Evolutionary conservation across 495 filamentous ascomycete species (phyloP).

Genomic region (Echria macrotheca): DNA sequence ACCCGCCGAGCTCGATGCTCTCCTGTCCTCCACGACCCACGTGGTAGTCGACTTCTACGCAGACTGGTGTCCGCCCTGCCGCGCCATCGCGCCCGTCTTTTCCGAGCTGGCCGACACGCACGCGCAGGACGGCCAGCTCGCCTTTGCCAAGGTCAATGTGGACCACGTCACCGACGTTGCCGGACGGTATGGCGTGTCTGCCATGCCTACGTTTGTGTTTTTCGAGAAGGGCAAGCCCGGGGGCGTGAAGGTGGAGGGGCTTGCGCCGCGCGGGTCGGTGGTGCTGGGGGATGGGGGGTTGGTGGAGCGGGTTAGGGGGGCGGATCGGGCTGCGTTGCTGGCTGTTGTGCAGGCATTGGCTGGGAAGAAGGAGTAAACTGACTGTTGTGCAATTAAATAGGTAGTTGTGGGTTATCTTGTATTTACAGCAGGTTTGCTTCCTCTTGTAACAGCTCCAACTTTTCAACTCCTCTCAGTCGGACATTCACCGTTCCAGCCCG

Average conservation of each 20-base stretch:
- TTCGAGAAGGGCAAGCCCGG: slow-evolving; percentile 64
- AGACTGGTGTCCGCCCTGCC: slow-evolving; percentile 62
- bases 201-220: slow-evolving; percentile 79
- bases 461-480: no score
- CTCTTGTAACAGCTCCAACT: no score
- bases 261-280: neutral
- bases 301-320: slow-evolving; percentile 1
- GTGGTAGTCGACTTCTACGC: slow-evolving; percentile 48
- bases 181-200: slow-evolving; percentile 39
- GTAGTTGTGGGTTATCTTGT: no score
- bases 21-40: slow-evolving; percentile 30
- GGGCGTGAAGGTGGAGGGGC: slow-evolving; percentile 2
- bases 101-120: slow-evolving; percentile 42
- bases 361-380: neutral
- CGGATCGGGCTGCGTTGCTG: slow-evolving; percentile 4
- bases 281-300: neutral
- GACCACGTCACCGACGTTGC: slow-evolving; percentile 47
- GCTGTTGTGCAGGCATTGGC: slow-evolving; percentile 9
- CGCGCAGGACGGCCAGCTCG: slow-evolving; percentile 35
- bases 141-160: slow-evolving; percentile 55
- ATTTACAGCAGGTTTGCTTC: no score
- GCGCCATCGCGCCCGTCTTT: slow-evolving; percentile 56
- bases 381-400: no score
- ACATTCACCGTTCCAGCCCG: no score
- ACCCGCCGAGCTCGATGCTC: slow-evolving; percentile 27